Evolutionary conservation across 2,329 filamentous ascomycete genomes (phyloP), one percentile per base, ranked within the genome.

Genomic region (Pestalotiopsis fici): DNA sequence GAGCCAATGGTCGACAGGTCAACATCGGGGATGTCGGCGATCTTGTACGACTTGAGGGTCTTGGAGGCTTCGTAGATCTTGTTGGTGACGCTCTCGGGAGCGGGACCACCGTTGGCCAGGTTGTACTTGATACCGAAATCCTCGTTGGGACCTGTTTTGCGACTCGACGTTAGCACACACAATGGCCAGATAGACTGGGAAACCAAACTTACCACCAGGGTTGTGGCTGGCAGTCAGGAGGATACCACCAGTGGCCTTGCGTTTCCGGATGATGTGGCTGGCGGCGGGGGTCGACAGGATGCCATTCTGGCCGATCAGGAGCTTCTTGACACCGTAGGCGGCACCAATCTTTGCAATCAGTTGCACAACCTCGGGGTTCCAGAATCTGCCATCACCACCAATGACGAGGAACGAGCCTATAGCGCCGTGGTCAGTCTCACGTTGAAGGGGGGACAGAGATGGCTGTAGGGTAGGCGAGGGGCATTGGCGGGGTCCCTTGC

Each of bases 121-220:
- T 99, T 99, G 89, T 99, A 99, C 86, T 99, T 99, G 90, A 99
- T 99, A 75, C 96, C 96, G 76, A 99, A 99, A 83, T 99, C 96
- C 79, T 96, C 92, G 74, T 89, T 92, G 70, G 96, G 96, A 64
- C 95, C 94, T 97, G 74, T 56, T 60, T 13, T 35, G 55, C 18
- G 9, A 43, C 73, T 65, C 67, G 66, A 64, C 50, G 64, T 59
- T 25, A 63, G 25, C 27, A 6, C 5, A 6, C 5, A 23, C 11
- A 61, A 54, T 7, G 27, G 43, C 18, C 1, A 5, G 54, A 18
- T 35, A 7, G 31, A 11, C 5, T 35, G 0, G 12, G 15, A 13
- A 39, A 15, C 27, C 31, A 54, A 35, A 73, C 91, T 81, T 85
- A 95, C 95, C 96, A 81, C 96, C 96, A 69, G 96, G 95, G 85